A percentile compares a stretch with the other conserved stretches of the same genome.
These are phyloP conservation scores for Trametes coccinea DNA, from an alignment of 768 basidiomycete genomes.

Conservation along the genomic window DNA sequence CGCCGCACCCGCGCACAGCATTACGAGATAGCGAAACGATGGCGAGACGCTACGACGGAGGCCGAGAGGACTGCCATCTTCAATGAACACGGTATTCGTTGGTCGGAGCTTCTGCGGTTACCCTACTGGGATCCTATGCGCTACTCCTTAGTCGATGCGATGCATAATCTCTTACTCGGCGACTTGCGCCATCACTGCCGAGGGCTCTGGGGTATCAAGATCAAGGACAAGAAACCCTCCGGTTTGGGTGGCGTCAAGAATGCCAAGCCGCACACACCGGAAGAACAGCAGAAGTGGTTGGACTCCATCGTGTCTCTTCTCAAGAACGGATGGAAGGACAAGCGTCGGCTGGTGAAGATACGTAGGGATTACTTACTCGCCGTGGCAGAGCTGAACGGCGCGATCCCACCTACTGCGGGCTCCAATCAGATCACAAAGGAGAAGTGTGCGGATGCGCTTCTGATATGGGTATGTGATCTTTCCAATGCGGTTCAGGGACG, in stretches of 20 bases:
- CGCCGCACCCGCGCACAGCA: conserved; percentile 21
- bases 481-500: no score
- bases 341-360: no score
- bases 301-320: no score
- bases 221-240: neutral
- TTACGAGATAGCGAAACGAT: conserved; percentile 18
- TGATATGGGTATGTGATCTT: no score
- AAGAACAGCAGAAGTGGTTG: no score
- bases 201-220: conserved; percentile 18
- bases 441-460: no score
- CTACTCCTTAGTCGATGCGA: conserved; percentile 38
- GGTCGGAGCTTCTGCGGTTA: conserved; percentile 34
- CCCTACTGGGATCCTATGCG: conserved; percentile 41
- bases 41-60: conserved; percentile 23
- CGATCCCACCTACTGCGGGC: neutral
- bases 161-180: conserved; percentile 44
- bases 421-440: neutral
- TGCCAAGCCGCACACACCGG: no score
- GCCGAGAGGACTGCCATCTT: conserved; percentile 14
- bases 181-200: conserved; percentile 36
- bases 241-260: no score
- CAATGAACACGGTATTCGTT: conserved; percentile 28
- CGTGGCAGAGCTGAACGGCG: no score
- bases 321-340: no score
- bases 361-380: no score